Evolutionary conservation across 352 stramenopile species (phyloP).

Genomic region (Pythium folliculosum): DNA sequence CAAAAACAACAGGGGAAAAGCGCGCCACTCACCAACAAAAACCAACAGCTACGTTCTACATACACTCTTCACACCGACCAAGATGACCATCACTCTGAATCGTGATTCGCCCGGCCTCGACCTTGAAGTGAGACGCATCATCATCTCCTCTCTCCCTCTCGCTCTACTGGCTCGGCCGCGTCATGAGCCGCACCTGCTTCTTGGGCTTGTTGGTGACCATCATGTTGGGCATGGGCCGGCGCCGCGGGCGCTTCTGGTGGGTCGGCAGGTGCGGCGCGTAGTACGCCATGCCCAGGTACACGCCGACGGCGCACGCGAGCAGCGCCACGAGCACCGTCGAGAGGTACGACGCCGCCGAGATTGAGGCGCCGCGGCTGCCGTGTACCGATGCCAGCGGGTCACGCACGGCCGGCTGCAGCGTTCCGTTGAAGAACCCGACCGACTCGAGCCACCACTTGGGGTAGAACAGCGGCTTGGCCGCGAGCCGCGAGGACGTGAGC

Average conservation of each 20-base stretch:
- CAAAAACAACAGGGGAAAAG: slow-evolving; percentile 9
- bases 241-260: slow-evolving; percentile 9
- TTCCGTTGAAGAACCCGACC: slow-evolving; percentile 68
- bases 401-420: slow-evolving; percentile 18
- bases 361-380: not conserved
- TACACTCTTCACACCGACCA: not conserved
- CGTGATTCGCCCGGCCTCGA: slow-evolving; percentile 1
- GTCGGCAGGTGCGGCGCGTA: slow-evolving; percentile 17
- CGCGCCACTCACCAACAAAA: slow-evolving; percentile 14
- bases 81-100: slow-evolving; percentile 15
- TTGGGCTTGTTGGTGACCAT: slow-evolving; percentile 17
- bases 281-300: slow-evolving; percentile 24
- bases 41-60: slow-evolving; percentile 1
- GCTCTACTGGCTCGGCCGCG: slow-evolving; percentile 5
- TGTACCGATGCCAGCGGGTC: not conserved
- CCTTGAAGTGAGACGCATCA: slow-evolving; percentile 15
- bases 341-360: slow-evolving; percentile 25
- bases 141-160: not conserved
- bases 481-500: slow-evolving; percentile 45
- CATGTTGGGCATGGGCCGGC: slow-evolving; percentile 11
- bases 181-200: slow-evolving; percentile 24
- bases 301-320: slow-evolving; percentile 19
- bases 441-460: slow-evolving; percentile 82
- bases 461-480: slow-evolving; percentile 71
- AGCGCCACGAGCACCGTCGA: slow-evolving; percentile 19